These are phyloP conservation scores for Zoysia japonica DNA, from an alignment of 176 grass and related monocot species.

Conservation along the genomic window DNA sequence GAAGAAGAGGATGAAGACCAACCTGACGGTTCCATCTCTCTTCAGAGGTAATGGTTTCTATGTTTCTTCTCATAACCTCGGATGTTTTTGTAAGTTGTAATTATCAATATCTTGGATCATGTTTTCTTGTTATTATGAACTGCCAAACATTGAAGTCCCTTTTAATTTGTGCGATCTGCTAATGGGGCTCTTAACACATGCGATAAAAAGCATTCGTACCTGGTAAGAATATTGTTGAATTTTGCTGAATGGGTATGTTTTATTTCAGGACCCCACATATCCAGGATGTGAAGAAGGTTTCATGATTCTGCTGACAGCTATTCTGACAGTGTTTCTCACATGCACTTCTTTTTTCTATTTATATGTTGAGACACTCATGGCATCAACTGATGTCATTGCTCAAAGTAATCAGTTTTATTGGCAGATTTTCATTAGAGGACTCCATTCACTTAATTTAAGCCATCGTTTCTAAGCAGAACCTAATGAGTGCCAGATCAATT, in stretches of 20 bases:
- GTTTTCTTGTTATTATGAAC: not conserved
- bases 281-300: conserved; percentile 39
- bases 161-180: conserved; percentile 19
- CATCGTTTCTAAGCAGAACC: conserved; percentile 24
- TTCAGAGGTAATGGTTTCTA: conserved; percentile 45
- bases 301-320: conserved; percentile 42
- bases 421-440: conserved; percentile 22
- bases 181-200: not conserved
- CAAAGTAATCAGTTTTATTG: conserved; percentile 30
- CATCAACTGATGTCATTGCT: conserved; percentile 27
- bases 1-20: conserved; percentile 67
- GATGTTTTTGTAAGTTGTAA: conserved; percentile 6
- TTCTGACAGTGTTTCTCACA: conserved; percentile 38
- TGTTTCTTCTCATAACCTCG: conserved; percentile 1
- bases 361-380: conserved; percentile 24
- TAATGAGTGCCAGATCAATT: conserved; percentile 28
- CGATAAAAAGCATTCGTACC: not conserved
- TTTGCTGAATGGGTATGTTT: conserved; percentile 25
- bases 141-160: not conserved
- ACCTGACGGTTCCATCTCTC: conserved; percentile 42
- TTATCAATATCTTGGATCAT: not conserved
- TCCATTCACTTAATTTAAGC: conserved; percentile 21
- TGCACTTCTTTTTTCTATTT: conserved; percentile 26
- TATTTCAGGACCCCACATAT: conserved; percentile 44
- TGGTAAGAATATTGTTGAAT: conserved; percentile 24